A percentile compares a stretch with the other conserved stretches of the same genome.
Evolutionary conservation across 2,329 filamentous ascomycete species (phyloP).

Genomic region (Fusarium tanahbumbuense): DNA sequence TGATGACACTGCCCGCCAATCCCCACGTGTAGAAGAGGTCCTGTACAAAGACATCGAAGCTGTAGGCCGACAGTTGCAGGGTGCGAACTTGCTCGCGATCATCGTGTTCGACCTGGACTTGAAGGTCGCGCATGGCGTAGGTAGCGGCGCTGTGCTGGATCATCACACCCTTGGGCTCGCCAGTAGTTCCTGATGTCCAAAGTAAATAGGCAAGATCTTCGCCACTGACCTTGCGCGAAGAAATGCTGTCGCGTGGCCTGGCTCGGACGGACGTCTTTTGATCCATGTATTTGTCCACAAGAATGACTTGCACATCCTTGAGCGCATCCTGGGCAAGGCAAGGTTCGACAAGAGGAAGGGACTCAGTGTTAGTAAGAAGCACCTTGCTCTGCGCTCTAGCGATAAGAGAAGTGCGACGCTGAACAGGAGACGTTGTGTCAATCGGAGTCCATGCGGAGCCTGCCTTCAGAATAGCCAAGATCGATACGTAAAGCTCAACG

Average conservation of each 20-base stretch:
- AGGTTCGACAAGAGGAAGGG: slow-evolving; percentile 1
- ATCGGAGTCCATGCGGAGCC: slow-evolving; percentile 31
- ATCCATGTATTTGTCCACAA: slow-evolving; percentile 15
- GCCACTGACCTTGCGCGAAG: background rate
- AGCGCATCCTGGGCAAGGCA: slow-evolving; percentile 10
- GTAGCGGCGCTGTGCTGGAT: slow-evolving; percentile 23
- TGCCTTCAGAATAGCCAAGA: slow-evolving; percentile 26
- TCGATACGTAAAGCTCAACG: slow-evolving; percentile 19
- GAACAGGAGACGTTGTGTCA: slow-evolving; percentile 18
- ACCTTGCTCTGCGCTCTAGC: slow-evolving; percentile 27
- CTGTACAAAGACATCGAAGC: slow-evolving; percentile 32
- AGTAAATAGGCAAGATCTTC: slow-evolving; percentile 20
- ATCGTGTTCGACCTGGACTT: slow-evolving; percentile 26
- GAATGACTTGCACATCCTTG: slow-evolving; percentile 8
- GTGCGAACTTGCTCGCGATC: slow-evolving; percentile 20
- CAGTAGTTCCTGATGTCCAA: slow-evolving; percentile 26
- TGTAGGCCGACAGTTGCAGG: slow-evolving; percentile 20
- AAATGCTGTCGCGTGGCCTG: background rate
- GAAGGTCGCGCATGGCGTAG: slow-evolving; percentile 22
- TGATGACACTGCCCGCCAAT: slow-evolving; percentile 9
- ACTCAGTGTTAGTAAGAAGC: slow-evolving; percentile 9
- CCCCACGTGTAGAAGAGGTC: slow-evolving; percentile 30
- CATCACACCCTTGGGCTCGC: slow-evolving; percentile 32
- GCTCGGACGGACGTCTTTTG: background rate
- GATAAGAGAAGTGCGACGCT: slow-evolving; percentile 26